Conservation (phyloP, 768 basidiomycete genomes). For the Clitopilus hobsonii region DNA sequence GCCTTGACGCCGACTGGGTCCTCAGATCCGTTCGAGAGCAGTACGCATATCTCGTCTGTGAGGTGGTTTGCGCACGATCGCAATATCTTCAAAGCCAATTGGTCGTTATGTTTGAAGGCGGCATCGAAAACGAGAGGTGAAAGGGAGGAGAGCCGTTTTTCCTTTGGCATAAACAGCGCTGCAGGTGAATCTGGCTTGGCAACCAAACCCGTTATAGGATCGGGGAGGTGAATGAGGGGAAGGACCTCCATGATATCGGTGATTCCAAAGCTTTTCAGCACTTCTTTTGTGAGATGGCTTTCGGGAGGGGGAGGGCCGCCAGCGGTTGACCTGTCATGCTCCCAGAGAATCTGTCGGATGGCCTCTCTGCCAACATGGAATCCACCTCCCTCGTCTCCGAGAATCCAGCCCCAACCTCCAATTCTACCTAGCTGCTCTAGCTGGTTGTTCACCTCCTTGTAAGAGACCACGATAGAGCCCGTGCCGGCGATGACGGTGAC, state of each 20-base stretch:
- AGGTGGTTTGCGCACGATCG: conserved; percentile 46
- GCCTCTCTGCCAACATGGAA: conserved; percentile 77
- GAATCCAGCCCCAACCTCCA: conserved; percentile 83
- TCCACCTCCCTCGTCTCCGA: conserved; percentile 83
- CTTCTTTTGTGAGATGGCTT: conserved; percentile 37
- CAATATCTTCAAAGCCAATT: conserved; percentile 59
- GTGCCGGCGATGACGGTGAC: conserved; percentile 80
- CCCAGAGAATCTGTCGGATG: conserved; percentile 58
- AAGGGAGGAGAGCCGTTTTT: conserved; percentile 72
- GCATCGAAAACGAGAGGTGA: conserved; percentile 74
- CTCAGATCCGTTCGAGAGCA: conserved; percentile 30
- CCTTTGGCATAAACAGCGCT: conserved; percentile 38
- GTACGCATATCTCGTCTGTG: conserved; percentile 52
- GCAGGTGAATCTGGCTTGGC: conserved; percentile 18
- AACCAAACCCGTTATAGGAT: conserved; percentile 30
- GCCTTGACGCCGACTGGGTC: conserved; percentile 41
- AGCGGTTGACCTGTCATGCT: conserved; percentile 48
- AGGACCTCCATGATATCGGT: conserved; percentile 59
- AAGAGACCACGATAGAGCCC: conserved; percentile 71
- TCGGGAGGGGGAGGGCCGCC: conserved; percentile 20
- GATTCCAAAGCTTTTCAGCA: conserved; percentile 56
- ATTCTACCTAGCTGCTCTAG: conserved; percentile 63
- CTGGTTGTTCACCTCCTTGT: conserved; percentile 36
- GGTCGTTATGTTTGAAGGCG: conserved; percentile 66
- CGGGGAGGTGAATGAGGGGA: conserved; percentile 57